Base-by-base conservation (phyloP, 1,284 basidiomycete species). In the Irpex sp. region DNA sequence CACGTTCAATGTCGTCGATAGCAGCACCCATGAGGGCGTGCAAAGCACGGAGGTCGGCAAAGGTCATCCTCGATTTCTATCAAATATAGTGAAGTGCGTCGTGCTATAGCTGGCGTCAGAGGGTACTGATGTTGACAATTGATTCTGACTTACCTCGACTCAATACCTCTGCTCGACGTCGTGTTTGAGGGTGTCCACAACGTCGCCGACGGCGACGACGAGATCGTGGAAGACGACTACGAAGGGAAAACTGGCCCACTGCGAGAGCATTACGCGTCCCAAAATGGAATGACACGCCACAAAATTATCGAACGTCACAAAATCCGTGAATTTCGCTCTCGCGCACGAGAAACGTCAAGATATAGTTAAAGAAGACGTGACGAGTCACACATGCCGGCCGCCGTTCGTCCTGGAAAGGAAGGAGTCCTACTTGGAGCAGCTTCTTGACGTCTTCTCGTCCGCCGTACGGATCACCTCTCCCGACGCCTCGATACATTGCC, bases 11-110 rank as follows among this genome's bases (percentile, higher is more conserved):
- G 68, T 90, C 86, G 73, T 86, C 81, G 65, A 90, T 75, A 31
- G 88, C 88, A 61, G 87, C 80, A 67, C 83, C 86, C 66, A 90
- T 83, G 71, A 90, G 81, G 67, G 81, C 74, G 65, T 90, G 85
- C 35, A 90, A 81, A 21, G 84, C 83, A 61, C 83, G 83, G 60
- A 91, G 81, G 60, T 80, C 78, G 17, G 84, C 78, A 67, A 91
- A 86, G 54, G 88, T 87, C 83, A 77, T 77, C 37, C 15, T 33
- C 21, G 15, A 37, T 13, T n/a, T 17, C 19, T 58, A 21, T 6
- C 17, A 43, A n/a, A 39, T n/a, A 11, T n/a, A 19, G 33, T 47
- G 43, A 58, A 35, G 17, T n/a, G n/a, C 31, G 49, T 7, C 36
- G 21, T 26, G 19, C 19, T n/a, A 4, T 43, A n/a, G n/a, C 39